Evolutionary conservation across 768 basidiomycete genomes (phyloP).

Genomic region (Ramaria sp.): DNA sequence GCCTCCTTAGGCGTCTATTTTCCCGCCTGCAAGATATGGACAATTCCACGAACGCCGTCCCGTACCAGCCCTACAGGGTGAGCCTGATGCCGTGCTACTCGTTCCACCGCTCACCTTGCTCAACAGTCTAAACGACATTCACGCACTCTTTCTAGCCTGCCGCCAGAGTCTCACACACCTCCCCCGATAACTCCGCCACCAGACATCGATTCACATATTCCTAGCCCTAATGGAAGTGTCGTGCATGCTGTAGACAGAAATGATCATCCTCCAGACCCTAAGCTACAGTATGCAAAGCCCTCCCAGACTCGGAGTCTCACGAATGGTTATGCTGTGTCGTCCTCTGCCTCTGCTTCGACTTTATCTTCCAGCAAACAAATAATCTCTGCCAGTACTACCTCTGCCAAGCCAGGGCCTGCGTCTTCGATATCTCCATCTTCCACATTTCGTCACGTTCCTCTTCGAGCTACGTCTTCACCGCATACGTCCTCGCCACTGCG

Average conservation of each 20-base stretch:
- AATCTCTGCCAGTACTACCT: neutral
- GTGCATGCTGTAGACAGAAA: neutral
- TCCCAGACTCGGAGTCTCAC: neutral
- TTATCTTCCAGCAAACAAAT: constrained; percentile 1
- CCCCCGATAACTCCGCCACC: neutral
- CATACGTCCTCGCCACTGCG: constrained; percentile 17
- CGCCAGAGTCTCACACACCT: constrained; percentile 15
- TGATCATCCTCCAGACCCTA: neutral
- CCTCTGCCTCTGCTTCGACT: neutral
- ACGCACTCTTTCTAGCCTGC: constrained; percentile 22
- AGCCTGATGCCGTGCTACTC: constrained; percentile 2
- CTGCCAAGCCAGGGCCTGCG: neutral
- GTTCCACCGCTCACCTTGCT: neutral
- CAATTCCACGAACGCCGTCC: constrained; percentile 17
- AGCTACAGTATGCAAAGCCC: constrained; percentile 12
- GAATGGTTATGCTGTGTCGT: neutral
- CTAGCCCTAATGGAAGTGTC: neutral
- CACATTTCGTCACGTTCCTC: constrained; percentile 43
- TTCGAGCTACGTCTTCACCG: constrained; percentile 19
- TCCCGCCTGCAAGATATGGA: neutral
- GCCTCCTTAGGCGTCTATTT: neutral
- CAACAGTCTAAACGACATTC: constrained; percentile 38
- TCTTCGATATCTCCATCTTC: constrained; percentile 20
- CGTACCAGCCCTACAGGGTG: constrained; percentile 42
- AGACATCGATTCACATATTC: neutral